Percentiles rank a stretch among this genome's conserved stretches.
Evolutionary conservation across 2,329 filamentous ascomycete species (phyloP).

Genomic region (Colletotrichum horii): DNA sequence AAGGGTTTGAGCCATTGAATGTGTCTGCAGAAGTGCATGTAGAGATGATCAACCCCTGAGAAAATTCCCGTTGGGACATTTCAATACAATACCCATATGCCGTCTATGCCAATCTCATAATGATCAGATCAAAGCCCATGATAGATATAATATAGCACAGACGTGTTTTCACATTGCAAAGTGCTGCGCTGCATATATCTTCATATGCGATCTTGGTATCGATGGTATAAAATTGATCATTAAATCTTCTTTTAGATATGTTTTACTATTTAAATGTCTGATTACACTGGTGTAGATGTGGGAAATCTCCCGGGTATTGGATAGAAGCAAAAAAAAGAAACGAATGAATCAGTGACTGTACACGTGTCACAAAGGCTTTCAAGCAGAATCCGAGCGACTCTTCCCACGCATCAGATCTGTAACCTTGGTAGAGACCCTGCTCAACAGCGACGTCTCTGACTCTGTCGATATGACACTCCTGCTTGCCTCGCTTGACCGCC

Average conservation of each 20-base stretch:
- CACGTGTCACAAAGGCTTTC: neutral
- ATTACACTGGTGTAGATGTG: neutral
- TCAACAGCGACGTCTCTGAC: slow-evolving; percentile 23
- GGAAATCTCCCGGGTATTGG: neutral
- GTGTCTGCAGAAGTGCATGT: neutral
- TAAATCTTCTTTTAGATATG: neutral
- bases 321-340: neutral
- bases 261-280: neutral
- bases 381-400: neutral
- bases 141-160: neutral
- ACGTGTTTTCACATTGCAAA: neutral
- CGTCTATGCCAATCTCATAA: neutral
- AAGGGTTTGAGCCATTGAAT: slow-evolving; percentile 24
- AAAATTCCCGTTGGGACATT: neutral
- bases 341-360: neutral
- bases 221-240: neutral
- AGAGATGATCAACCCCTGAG: neutral
- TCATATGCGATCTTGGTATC: neutral
- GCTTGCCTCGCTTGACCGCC: slow-evolving; percentile 25
- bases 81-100: neutral
- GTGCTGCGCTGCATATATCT: neutral
- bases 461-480: slow-evolving; percentile 21
- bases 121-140: neutral
- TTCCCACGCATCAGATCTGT: neutral
- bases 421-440: slow-evolving; percentile 16